A percentile compares a stretch with the other conserved stretches of the same genome.
Evolutionary conservation across 441 rosid species (phyloP).

Genomic region (Syzygium malaccense): DNA sequence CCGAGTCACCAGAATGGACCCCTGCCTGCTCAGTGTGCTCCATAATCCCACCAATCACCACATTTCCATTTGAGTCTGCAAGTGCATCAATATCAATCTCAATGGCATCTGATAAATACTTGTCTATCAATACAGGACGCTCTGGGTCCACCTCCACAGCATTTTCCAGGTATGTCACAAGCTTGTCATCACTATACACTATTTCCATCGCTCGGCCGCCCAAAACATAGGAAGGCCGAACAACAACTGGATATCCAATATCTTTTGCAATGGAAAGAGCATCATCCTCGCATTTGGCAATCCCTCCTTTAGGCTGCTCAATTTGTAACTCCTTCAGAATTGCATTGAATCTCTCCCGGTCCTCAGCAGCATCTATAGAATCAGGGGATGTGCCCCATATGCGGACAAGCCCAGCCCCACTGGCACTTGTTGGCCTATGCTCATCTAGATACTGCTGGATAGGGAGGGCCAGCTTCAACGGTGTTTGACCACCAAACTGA

Average conservation of each 20-base stretch:
- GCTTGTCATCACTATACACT: constrained; percentile 74
- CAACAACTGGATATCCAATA: constrained; percentile 88
- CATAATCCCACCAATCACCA: constrained; percentile 57
- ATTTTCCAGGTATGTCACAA: constrained; percentile 68
- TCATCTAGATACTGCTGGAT: constrained; percentile 77
- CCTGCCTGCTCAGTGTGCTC: constrained; percentile 79
- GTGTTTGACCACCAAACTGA: constrained; percentile 98
- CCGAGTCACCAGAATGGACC: constrained; percentile 90
- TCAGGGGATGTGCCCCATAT: constrained; percentile 99
- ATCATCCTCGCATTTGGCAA: constrained; percentile 87
- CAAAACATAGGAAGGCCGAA: constrained; percentile 94
- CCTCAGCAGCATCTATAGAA: constrained; percentile 94
- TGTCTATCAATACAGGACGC: constrained; percentile 85
- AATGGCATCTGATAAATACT: constrained; percentile 78
- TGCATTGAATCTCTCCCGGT: constrained; percentile 84
- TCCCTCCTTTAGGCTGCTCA: constrained; percentile 96
- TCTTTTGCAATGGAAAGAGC: constrained; percentile 77
- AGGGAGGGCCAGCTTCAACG: constrained; percentile 81
- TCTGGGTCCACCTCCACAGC: constrained; percentile 97
- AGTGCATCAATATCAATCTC: constrained; percentile 93
- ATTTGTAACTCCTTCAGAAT: constrained; percentile 65
- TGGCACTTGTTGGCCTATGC: constrained; percentile 50
- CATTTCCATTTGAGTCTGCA: constrained; percentile 72
- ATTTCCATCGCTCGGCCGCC: constrained; percentile 99
- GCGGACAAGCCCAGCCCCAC: constrained; percentile 66